Base-by-base conservation (phyloP, 2,329 filamentous ascomycete genomes). In the Fonsecaea pedrosoi region DNA sequence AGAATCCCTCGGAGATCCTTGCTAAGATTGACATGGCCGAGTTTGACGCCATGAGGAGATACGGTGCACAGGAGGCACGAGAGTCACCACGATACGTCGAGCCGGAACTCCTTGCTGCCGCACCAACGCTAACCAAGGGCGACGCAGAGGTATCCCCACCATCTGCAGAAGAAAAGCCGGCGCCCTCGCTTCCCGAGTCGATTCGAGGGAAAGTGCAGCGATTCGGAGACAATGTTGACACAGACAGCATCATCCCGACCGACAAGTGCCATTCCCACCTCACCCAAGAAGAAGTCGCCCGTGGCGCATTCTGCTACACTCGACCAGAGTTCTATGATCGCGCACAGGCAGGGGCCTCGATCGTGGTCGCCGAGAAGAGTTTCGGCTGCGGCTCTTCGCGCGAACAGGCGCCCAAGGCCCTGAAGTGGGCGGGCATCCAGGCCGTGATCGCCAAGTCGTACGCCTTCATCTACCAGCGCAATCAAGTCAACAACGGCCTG, bases 1-100 rank as follows among this genome's bases (percentile, higher is more conserved):
- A 62, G 30, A 62, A 38, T n/a, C 60, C 60, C 78, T 62, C 32
- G 38, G 60, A 56, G 4, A 54, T 58, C 40, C 54, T 64, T 32
- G 57, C 45, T 13, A 68, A 32, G 64, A 64, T 62, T 58, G 40
- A 66, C 12, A 54, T 80, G 78, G 53, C 53, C 53, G 53, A 62
- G 21, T 62, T 62, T 38, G 60, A 62, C 25, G 32, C 21, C 7
- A 62, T 62, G 60, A 35, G 60, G 30, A 55, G 25, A 21, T 62
- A 62, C 15, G 8, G 38, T 21, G 3, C 50, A 13, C 50, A 48
- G 12, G 30, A 55, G 13, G 37, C 40, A 18, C 38, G 37, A 30
- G 1, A 12, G n/a, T 15, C 3, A 30, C 60, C 60, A 10, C 8
- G 25, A 37, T 62, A 48, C 21, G 37, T 45, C 15, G 50, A 62